Evolutionary conservation across 75 land plant species (phyloP), one percentile per base, ranked within the genome.

Genomic region (Cunninghamia lanceolata): DNA sequence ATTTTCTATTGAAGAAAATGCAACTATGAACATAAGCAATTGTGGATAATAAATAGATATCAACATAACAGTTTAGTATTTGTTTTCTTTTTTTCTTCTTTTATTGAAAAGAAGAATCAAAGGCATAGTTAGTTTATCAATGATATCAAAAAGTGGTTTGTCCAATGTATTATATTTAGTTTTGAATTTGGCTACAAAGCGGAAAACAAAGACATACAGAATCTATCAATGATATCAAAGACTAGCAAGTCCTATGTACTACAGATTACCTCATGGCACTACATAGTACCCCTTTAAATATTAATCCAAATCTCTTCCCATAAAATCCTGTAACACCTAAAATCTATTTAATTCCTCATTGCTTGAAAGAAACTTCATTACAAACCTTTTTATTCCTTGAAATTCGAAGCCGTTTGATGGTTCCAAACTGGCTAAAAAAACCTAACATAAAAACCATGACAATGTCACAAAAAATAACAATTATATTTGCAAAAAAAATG

Each of bases 341-440:
- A 52, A 15, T 50, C 19, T 19, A n/a, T 83, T 47, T 83, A 83
- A 19, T 35, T 15, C 32, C 0, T 40, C 59, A 14, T 80, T 39
- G 7, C 28, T 82, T 9, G 30, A 42, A 88, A 19, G 9, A 25
- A 86, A 46, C 43, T 54, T 35, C 19, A 36, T 25, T 16, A 50
- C 15, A 59, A 56, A 95, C 99, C 99, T 96, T 98, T 86, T 90
- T 98, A 84, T 93, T 98, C 50, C 99, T 84, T 4, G 99, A 93
- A 47, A 98, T 83, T 32, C 94, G 91, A 50, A 96, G 85, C 19
- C 93, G 91, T 88, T 91, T 95, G 53, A 96, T 88, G 11, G 71
- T 86, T 32, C 99, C 99, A 92, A 98, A 96, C 85, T 98, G 98
- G 16, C 85, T 86, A 76, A 98, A 98, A 68, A 93, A 97, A 81